Conservation (phyloP, 495 filamentous ascomycete genomes). For the Corynascus novoguineensis region DNA sequence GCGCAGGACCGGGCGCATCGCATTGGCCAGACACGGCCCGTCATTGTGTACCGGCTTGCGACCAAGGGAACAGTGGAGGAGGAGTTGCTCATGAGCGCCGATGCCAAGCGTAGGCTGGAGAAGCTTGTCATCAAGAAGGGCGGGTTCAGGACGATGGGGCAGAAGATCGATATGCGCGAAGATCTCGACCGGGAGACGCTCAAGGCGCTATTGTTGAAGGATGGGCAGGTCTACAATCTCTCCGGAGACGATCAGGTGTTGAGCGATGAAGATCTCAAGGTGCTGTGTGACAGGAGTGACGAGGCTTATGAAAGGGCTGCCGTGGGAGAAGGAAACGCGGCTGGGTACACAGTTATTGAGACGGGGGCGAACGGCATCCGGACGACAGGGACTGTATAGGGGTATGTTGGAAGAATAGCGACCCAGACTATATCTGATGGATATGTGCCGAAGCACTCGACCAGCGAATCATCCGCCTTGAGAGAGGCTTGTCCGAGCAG, state of each 20-base stretch:
- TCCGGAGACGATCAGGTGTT: conserved; percentile 58
- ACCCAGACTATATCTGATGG: not conserved
- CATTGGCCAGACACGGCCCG: conserved; percentile 86
- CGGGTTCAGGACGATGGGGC: conserved; percentile 58
- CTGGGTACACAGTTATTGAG: conserved; percentile 64
- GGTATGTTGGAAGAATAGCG: too few relatives aligned
- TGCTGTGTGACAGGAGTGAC: conserved; percentile 71
- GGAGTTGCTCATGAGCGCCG: conserved; percentile 77
- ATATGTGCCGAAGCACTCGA: not conserved
- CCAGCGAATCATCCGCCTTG: not conserved
- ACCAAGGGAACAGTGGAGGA: conserved; percentile 93
- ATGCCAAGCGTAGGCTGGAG: conserved; percentile 89
- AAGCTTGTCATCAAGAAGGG: conserved; percentile 95
- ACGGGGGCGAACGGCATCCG: conserved; percentile 46
- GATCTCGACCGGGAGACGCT: conserved; percentile 55
- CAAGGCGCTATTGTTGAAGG: conserved; percentile 53
- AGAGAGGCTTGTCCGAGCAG: not conserved
- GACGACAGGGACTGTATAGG: conserved; percentile 21
- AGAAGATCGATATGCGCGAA: conserved; percentile 48
- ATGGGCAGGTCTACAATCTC: conserved; percentile 58
- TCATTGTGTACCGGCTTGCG: conserved; percentile 91
- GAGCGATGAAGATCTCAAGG: conserved; percentile 67
- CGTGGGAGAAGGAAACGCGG: conserved; percentile 58
- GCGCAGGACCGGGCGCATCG: conserved; percentile 92
- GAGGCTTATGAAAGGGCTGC: conserved; percentile 80